phyloP scores from a whole-genome alignment of 495 filamentous ascomycete species.

The Aspergillus sparsus region DNA sequence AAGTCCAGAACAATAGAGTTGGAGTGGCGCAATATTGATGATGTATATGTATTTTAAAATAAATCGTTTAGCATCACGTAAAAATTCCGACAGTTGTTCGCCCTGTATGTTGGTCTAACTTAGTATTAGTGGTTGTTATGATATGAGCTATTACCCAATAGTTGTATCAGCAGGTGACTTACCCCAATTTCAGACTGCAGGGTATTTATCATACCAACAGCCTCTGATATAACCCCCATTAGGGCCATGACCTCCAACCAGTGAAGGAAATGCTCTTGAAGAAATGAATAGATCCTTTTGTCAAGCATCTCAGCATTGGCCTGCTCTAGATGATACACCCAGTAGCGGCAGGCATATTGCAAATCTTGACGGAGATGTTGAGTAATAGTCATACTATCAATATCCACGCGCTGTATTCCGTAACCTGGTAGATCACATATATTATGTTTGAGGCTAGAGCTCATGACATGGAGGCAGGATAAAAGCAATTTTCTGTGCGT shows the following conservation, averaged over 20 bases:
- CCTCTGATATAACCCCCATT: slow-evolving; percentile 31
- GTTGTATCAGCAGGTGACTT: no score
- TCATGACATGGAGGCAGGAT: slow-evolving; percentile 26
- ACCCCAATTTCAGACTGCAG: neutral
- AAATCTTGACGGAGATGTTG: slow-evolving; percentile 31
- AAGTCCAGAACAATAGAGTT: no score
- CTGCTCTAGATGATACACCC: slow-evolving; percentile 46
- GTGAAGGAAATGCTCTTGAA: slow-evolving; percentile 47
- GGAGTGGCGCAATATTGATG: no score
- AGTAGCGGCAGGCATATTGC: slow-evolving; percentile 28
- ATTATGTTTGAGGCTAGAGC: slow-evolving; percentile 29
- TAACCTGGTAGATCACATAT: slow-evolving; percentile 37
- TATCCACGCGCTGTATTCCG: slow-evolving; percentile 27
- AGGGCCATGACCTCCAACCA: slow-evolving; percentile 49
- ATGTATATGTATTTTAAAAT: no score
- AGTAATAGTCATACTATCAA: slow-evolving; percentile 26
- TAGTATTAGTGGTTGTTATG: no score
- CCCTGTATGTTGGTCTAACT: no score
- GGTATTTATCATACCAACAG: slow-evolving; percentile 9
- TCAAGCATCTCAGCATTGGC: slow-evolving; percentile 23
- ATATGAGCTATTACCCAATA: no score
- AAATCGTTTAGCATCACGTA: no score
- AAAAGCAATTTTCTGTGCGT: slow-evolving; percentile 7
- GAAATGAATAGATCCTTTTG: slow-evolving; percentile 33
- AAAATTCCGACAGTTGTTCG: no score